Conservation (phyloP, 495 filamentous ascomycete species). For the Rhypophila decipiens region DNA sequence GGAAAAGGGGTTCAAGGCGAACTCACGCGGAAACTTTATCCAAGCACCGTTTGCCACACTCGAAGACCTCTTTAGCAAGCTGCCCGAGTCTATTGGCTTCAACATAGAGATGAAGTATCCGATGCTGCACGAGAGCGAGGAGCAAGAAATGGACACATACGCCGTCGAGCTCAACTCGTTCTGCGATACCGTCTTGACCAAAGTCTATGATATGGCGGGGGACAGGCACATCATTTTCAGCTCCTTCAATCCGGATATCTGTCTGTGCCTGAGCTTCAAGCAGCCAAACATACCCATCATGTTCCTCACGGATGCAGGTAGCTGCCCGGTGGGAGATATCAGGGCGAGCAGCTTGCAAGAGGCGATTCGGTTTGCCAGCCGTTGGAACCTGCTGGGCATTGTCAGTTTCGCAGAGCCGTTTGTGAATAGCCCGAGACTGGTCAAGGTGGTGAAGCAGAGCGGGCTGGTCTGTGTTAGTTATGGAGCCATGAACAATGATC, state of each 20-base stretch:
- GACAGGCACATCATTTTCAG: conserved; percentile 88
- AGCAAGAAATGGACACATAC: conserved; percentile 96
- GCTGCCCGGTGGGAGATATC: conserved; percentile 71
- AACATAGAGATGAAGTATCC: conserved; percentile 99
- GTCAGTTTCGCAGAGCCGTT: conserved; percentile 80
- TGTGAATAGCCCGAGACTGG: conserved; percentile 79
- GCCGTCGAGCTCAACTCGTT: conserved; percentile 96
- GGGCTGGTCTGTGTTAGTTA: conserved; percentile 97
- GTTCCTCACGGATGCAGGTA: conserved; percentile 87
- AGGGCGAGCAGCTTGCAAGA: conserved; percentile 91
- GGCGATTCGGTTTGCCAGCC: conserved; percentile 83
- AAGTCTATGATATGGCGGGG: conserved; percentile 66
- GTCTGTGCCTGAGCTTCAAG: conserved; percentile 88
- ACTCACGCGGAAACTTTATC: conserved; percentile 87
- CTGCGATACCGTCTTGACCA: conserved; percentile 84
- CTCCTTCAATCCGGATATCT: conserved; percentile 95
- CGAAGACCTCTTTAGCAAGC: conserved; percentile 81
- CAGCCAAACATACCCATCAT: conserved; percentile 90
- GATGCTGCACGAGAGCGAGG: conserved; percentile 89
- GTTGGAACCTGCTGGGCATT: conserved; percentile 92
- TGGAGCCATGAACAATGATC: conserved; percentile 80
- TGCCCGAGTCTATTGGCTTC: conserved; percentile 79
- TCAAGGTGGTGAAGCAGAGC: conserved; percentile 91
- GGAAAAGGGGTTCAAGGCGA: conserved; percentile 83
- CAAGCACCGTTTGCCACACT: conserved; percentile 92